Evolutionary conservation across 1,284 basidiomycete species (phyloP), one percentile per base, ranked within the genome.

Genomic region (Irpex rosettiformis): DNA sequence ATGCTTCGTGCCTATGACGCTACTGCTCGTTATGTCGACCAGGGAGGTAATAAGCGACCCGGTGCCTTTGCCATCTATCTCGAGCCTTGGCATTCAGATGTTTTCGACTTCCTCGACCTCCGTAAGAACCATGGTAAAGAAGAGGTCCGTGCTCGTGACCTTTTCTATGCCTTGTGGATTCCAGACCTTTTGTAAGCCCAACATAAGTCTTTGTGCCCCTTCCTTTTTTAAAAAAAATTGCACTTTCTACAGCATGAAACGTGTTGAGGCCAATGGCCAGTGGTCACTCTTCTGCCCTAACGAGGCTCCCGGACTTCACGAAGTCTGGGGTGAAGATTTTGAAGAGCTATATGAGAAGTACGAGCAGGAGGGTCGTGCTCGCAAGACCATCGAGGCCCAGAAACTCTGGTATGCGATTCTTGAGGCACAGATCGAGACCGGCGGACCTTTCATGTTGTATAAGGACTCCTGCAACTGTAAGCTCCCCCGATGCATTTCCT

Each of bases 81-180:
- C 64, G 96, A 98, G 76, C 96, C 96, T 7, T 98, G 96, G 96
- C 96, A 99, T 74, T 86, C 94, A 33, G 97, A 99, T 73, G 77
- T 99, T 67, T 98, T 98, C 67, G 96, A 98, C 66, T 98, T 99
- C 82, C 83, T 99, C 65, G 96, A 99, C 73, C 83, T 99, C 51
- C 86, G 97, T 69, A 99, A 99, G 85, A 99, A 99, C 75, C 97
- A 99, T 70, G 97, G 97, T 60, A 99, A 99, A 75, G 97, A 99
- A 75, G 96, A 99, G 76, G 88, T 89, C 56, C 93, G 97, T 65
- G 97, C 97, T 28, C 89, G 97, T 57, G 97, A 99, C 73, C 80
- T 99, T 24, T 99, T 99, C 83, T 98, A 98, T 73, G 97, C 96
- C 1, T 87, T 99, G 48, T 99, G 97, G 96, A 91, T 98, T 66